Conservation (phyloP, 2,329 filamentous ascomycete genomes). For the Aspergillus felis region DNA sequence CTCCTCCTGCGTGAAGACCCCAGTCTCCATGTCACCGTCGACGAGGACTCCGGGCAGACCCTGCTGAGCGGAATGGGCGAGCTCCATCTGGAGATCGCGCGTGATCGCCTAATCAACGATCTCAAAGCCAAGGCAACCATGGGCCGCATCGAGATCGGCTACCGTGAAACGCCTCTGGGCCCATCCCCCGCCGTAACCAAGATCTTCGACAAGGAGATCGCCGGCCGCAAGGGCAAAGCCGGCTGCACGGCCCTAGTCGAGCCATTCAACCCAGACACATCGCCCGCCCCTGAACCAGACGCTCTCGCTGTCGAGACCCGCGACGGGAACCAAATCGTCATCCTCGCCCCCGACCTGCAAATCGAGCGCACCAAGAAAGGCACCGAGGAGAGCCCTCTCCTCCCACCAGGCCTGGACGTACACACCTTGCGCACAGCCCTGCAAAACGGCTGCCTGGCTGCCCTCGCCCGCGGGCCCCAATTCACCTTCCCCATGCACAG, state of each 20-base stretch:
- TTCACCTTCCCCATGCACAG: conserved; percentile 76
- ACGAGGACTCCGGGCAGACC: conserved; percentile 89
- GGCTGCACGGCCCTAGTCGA: conserved; percentile 67
- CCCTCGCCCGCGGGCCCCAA: conserved; percentile 77
- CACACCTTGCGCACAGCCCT: conserved; percentile 53
- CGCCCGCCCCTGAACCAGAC: conserved; percentile 17
- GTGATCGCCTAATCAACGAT: conserved; percentile 81
- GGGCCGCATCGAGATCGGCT: conserved; percentile 90
- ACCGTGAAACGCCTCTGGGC: conserved; percentile 73
- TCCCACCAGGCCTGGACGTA: conserved; percentile 53
- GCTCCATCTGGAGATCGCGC: conserved; percentile 87
- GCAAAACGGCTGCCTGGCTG: conserved; percentile 75
- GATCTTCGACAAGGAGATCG: conserved; percentile 73
- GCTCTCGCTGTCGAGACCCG: conserved; percentile 42
- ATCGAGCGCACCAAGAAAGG: conserved; percentile 32
- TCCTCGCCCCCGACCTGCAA: conserved; percentile 51
- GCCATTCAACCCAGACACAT: conserved; percentile 47
- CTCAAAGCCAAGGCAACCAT: conserved; percentile 83
- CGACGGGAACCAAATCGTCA: conserved; percentile 68
- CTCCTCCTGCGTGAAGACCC: conserved; percentile 87
- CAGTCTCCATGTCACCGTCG: conserved; percentile 76
- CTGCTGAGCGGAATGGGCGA: conserved; percentile 95
- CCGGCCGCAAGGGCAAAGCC: conserved; percentile 74
- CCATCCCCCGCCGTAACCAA: conserved; percentile 55
- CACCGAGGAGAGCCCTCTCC: conserved; percentile 44